Evolutionary conservation across 2,329 filamentous ascomycete species (phyloP), one percentile per base, ranked within the genome.

Genomic region (Aspergillus sp.): DNA sequence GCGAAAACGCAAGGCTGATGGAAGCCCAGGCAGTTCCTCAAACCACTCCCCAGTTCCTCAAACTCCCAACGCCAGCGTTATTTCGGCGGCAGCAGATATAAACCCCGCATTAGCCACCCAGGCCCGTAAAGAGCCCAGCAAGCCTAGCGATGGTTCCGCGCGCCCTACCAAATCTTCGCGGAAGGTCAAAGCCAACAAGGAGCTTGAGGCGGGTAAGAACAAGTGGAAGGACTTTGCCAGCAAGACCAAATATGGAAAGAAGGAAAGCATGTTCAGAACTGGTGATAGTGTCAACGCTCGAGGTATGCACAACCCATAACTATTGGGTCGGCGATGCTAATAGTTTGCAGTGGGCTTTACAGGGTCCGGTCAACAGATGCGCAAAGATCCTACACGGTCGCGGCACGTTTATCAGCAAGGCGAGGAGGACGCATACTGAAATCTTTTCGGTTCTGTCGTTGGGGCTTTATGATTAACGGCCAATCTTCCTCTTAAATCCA

Each of bases 221-320:
- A 96, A 95, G 72, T 99, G 95, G 95, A 90, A 97, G 72, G 90
- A 96, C 63, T 99, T 96, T 75, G 90, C 87, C 64, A 82, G 83
- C 69, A 96, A 96, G 74, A 80, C 81, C 58, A 87, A 86, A 70
- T 73, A 79, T 59, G 77, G 80, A n/a, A 96, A 96, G 77, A 96
- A 96, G 77, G 91, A 96, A 49, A 96, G 91, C 81, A 97, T 97
- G 93, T 97, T 97, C 74, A 87, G 93, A 47, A 97, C 93, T 3
- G 91, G 92, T 0, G 92, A 96, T 33, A 88, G 91, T 60, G 84
- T 95, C 23, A 85, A 91, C 68, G 93, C 90, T 57, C 86, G 92
- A 89, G 93, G 93, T 96, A 79, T 45, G 61, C 60, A 44, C 62
- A 44, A 44, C 27, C 37, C 57, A 15, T 21, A n/a, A 1, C 33